phyloP scores from a whole-genome alignment of 306 rosid species.

The Sophora flavescens region DNA sequence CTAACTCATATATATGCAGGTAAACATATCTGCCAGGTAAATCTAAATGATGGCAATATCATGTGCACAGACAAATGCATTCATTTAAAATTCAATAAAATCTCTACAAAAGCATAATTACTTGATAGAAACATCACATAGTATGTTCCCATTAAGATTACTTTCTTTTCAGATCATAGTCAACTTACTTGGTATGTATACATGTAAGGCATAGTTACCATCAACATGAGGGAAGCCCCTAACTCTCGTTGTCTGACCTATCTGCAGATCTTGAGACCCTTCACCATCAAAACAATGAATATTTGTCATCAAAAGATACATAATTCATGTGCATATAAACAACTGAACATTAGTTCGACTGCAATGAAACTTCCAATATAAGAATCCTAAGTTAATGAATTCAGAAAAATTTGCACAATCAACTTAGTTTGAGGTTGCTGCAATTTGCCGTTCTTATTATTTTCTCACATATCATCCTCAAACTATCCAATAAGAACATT shows the following conservation, averaged over 20 bases:
- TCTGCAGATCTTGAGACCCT: conserved; percentile 56
- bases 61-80: conserved; percentile 21
- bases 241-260: conserved; percentile 64
- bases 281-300: conserved; percentile 51
- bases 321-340: conserved; percentile 5
- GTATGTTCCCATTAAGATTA: neutral
- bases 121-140: neutral
- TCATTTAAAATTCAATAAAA: conserved; percentile 10
- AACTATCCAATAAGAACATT: conserved; percentile 26
- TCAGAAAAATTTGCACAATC: neutral
- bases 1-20: neutral
- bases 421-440: conserved; percentile 16
- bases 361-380: conserved; percentile 22
- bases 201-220: conserved; percentile 85
- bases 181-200: conserved; percentile 83
- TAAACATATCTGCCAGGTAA: conserved; percentile 21
- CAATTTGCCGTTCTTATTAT: neutral
- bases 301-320: conserved; percentile 19
- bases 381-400: conserved; percentile 12
- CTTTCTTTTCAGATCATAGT: conserved; percentile 9
- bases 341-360: neutral
- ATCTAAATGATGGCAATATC: conserved; percentile 9
- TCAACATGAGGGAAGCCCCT: conserved; percentile 86
- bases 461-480: conserved; percentile 1
- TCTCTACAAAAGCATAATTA: conserved; percentile 5